A percentile compares a stretch with the other conserved stretches of the same genome.
Conservation (phyloP, 1,139 yeast species). For the Fermentozyma sake region DNA sequence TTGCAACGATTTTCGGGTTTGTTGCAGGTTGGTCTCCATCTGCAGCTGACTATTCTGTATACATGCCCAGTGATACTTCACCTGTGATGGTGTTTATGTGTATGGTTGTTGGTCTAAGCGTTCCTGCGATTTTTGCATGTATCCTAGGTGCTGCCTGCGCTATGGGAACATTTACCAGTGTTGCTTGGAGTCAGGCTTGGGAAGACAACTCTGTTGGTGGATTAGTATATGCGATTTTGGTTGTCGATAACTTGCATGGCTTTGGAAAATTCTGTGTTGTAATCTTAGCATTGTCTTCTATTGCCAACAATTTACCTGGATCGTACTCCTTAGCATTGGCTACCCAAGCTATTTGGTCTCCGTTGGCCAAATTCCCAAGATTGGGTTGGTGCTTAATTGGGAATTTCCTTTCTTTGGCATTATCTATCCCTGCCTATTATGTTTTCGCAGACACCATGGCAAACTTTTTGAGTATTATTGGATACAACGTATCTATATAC, state of each 20-base stretch:
- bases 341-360: slow-evolving; percentile 79
- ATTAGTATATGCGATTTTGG: slow-evolving; percentile 70
- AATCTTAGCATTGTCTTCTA: slow-evolving; percentile 72
- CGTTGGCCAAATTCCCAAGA: slow-evolving; percentile 71
- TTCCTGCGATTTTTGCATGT: slow-evolving; percentile 71
- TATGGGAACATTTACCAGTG: slow-evolving; percentile 50
- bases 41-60: slow-evolving; percentile 89
- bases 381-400: slow-evolving; percentile 75
- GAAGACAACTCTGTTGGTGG: slow-evolving; percentile 68
- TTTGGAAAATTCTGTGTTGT: slow-evolving; percentile 91
- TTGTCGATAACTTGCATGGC: slow-evolving; percentile 74
- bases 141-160: slow-evolving; percentile 86
- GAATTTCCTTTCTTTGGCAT: slow-evolving; percentile 72
- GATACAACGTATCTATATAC: slow-evolving; percentile 87
- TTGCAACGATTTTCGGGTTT: slow-evolving; percentile 81
- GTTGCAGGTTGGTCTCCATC: slow-evolving; percentile 96
- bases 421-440: slow-evolving; percentile 84
- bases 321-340: slow-evolving; percentile 85
- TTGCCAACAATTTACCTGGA: slow-evolving; percentile 88
- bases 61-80: slow-evolving; percentile 63
- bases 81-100: slow-evolving; percentile 57
- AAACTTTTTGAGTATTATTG: slow-evolving; percentile 85
- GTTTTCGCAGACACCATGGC: slow-evolving; percentile 67
- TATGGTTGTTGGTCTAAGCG: slow-evolving; percentile 56
- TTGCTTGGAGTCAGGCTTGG: slow-evolving; percentile 51